Percentiles rank a stretch among this genome's conserved stretches.
These are phyloP conservation scores for Fusarium nurragi DNA, from an alignment of 2,329 filamentous ascomycete species.

Conservation along the genomic window DNA sequence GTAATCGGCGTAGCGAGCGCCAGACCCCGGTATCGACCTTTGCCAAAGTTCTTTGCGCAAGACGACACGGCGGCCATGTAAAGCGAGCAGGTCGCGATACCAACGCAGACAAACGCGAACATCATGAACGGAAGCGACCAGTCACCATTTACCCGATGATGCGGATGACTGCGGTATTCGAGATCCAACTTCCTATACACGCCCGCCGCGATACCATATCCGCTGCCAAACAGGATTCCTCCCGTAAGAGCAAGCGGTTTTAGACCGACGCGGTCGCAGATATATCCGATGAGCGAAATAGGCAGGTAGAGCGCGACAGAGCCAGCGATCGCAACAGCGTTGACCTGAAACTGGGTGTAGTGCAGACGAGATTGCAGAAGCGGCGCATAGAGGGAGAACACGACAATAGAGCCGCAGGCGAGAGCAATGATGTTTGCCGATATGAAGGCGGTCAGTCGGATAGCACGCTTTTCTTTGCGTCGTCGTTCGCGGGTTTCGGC, in stretches of 20 bases:
- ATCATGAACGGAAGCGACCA: constrained; percentile 88
- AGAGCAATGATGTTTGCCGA: constrained; percentile 68
- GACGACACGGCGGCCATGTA: constrained; percentile 93
- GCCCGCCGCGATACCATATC: constrained; percentile 84
- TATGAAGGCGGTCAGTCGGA: constrained; percentile 61
- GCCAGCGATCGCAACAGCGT: constrained; percentile 85
- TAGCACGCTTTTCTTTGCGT: constrained; percentile 45
- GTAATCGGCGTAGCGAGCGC: constrained; percentile 92
- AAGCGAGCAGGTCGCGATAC: constrained; percentile 85
- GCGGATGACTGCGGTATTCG: constrained; percentile 54
- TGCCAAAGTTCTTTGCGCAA: constrained; percentile 97
- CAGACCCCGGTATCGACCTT: constrained; percentile 85
- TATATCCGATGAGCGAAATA: constrained; percentile 88
- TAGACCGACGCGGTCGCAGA: constrained; percentile 89
- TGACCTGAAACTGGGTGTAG: constrained; percentile 93
- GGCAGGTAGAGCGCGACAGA: constrained; percentile 91
- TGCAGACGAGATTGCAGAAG: constrained; percentile 86
- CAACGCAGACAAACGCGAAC: constrained; percentile 82
- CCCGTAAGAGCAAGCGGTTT: constrained; percentile 78
- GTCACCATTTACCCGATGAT: constrained; percentile 55
- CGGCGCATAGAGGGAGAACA: constrained; percentile 93
- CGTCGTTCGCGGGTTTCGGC: constrained; percentile 38
- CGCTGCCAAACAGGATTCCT: constrained; percentile 77
- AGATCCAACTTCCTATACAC: constrained; percentile 69
- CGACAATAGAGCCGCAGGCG: constrained; percentile 89